Evolutionary conservation across 345 rosid genomes (phyloP), one percentile per base, ranked within the genome.

Genomic region (Diplotaxis tenuifolia): DNA sequence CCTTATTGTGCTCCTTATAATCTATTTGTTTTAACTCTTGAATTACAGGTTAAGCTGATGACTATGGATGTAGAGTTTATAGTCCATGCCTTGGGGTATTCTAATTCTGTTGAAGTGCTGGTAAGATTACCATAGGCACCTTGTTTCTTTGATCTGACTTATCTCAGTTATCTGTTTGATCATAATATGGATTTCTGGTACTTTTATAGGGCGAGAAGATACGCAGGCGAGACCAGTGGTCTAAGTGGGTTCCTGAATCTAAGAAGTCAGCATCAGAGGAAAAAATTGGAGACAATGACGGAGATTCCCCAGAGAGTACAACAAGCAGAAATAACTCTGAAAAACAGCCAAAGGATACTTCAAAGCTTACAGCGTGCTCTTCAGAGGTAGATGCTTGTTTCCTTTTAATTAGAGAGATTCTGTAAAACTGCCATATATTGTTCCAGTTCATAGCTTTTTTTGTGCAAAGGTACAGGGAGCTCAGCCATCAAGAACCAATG

Each of bases 21-120:
- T 15, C 31, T 23, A 15, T 32, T 69, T 28, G 10, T 12, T 62
- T 6, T 42, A 11, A 42, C 54, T 78, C 36, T 53, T 78, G 59
- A 59, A 56, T 79, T 38, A 54, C 95, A 96, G 99, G 86, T 96
- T 70, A 92, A 87, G 80, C 79, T 78, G 81, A 88, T 96, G 99
- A 83, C 91, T 63, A 80, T 84, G 19, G 96, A 96, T 77, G 68
- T 89, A 49, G 81, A 58, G 14, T 89, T 87, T 76, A 92, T 96
- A 71, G 82, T 92, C 68, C 85, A 84, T 65, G 91, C 94, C 3
- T 83, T 96, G 78, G 89, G 82, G 40, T 85, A 84, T 80, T 96
- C 98, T 5, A 80, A 40, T 66, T 56, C 80, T 19, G 80, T 96
- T 47, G 97, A 92, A 89, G 87, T 90, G 31, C 88, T 87, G 97